These are phyloP conservation scores for Lodderomyces elongisporus DNA, from an alignment of 1,139 yeast species.

Conservation along the genomic window DNA sequence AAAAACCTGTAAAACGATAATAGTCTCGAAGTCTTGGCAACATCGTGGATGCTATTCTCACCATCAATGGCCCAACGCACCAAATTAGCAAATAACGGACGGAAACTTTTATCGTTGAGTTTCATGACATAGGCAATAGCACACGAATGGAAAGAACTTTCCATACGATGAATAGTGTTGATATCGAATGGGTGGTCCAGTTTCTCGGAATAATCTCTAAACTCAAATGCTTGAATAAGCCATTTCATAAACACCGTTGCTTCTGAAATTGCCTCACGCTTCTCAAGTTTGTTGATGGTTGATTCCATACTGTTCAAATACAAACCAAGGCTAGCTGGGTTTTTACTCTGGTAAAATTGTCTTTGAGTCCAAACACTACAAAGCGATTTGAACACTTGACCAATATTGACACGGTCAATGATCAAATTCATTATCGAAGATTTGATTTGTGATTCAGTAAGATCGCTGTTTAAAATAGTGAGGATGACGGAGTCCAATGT, in stretches of 20 bases:
- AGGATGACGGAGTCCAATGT: conserved; percentile 58
- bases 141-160: conserved; percentile 66
- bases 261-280: conserved; percentile 67
- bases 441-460: conserved; percentile 56
- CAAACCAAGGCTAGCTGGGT: conserved; percentile 62
- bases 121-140: conserved; percentile 80
- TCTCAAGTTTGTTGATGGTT: conserved; percentile 62
- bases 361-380: conserved; percentile 53
- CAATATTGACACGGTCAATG: conserved; percentile 64
- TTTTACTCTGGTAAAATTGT: conserved; percentile 29
- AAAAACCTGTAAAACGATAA: conserved; percentile 82
- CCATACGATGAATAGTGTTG: conserved; percentile 77
- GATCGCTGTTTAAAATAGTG: conserved; percentile 52
- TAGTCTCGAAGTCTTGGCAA: conserved; percentile 50
- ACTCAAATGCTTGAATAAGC: conserved; percentile 68
- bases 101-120: conserved; percentile 86
- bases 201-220: conserved; percentile 39
- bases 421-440: conserved; percentile 60
- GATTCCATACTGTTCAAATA: conserved; percentile 63
- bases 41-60: conserved; percentile 45
- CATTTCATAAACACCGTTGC: conserved; percentile 69
- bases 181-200: conserved; percentile 45
- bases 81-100: conserved; percentile 83
- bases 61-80: conserved; percentile 94
- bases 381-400: conserved; percentile 57